These are phyloP conservation scores for Trichoderma pleuroti DNA, from an alignment of 2,329 filamentous ascomycete species.

Conservation along the genomic window DNA sequence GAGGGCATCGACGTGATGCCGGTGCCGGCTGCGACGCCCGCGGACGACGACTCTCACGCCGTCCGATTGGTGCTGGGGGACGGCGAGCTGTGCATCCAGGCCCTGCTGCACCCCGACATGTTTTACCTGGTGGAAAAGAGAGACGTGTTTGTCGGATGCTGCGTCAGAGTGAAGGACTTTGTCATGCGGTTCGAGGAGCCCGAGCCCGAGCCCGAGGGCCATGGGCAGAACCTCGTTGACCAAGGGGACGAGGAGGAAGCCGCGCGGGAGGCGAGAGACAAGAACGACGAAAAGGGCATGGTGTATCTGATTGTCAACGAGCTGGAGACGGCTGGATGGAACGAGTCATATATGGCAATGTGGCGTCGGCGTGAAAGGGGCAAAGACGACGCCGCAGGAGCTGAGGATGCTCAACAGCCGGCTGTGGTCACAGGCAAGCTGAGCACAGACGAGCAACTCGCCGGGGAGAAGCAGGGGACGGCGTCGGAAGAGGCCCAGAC, in stretches of 20 bases:
- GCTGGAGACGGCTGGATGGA: slow-evolving; percentile 47
- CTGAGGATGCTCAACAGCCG: neutral
- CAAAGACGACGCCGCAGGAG: neutral
- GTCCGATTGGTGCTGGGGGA: slow-evolving; percentile 51
- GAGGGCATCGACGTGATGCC: slow-evolving; percentile 41
- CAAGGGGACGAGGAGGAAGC: neutral
- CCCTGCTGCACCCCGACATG: slow-evolving; percentile 43
- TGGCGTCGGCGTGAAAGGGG: slow-evolving; percentile 20
- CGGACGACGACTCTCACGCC: slow-evolving; percentile 39
- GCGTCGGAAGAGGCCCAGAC: slow-evolving; percentile 24
- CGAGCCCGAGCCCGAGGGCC: too few species aligned
- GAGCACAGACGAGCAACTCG: neutral
- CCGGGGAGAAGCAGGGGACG: slow-evolving; percentile 27
- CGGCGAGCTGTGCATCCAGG: slow-evolving; percentile 53
- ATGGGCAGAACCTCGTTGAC: neutral
- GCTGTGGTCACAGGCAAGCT: neutral
- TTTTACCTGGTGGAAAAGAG: slow-evolving; percentile 47
- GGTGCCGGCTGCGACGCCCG: slow-evolving; percentile 27
- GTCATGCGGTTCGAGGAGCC: slow-evolving; percentile 27
- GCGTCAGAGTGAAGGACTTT: slow-evolving; percentile 45
- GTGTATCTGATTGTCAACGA: slow-evolving; percentile 46
- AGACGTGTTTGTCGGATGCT: slow-evolving; percentile 46
- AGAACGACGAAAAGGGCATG: slow-evolving; percentile 28
- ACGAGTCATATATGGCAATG: slow-evolving; percentile 37
- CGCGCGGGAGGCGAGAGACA: neutral